Evolutionary conservation across 176 grass and related monocot genomes (phyloP).

Genomic region (Chloris gayana): DNA sequence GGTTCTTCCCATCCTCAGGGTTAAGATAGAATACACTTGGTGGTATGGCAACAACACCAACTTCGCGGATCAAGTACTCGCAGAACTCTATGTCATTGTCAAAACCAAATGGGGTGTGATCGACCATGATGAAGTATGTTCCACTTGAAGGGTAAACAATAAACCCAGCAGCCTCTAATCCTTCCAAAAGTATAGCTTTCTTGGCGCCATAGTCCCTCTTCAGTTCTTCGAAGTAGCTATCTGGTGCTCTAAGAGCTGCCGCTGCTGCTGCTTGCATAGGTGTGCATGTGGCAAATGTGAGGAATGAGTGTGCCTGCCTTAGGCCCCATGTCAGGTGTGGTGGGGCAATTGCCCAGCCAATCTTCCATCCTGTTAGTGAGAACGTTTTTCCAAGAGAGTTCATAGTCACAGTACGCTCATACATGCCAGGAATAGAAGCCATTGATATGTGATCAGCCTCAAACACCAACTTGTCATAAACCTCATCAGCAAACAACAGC

Average conservation of each 20-base stretch:
- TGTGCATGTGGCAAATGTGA: slow-evolving; percentile 88
- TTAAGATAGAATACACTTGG: slow-evolving; percentile 96
- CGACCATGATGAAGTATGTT: slow-evolving; percentile 89
- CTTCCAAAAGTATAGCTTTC: slow-evolving; percentile 79
- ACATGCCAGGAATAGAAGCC: slow-evolving; percentile 89
- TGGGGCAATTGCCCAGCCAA: slow-evolving; percentile 92
- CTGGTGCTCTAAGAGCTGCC: slow-evolving; percentile 60
- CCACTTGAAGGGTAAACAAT: slow-evolving; percentile 89
- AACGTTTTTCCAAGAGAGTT: slow-evolving; percentile 98
- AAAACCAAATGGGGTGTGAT: slow-evolving; percentile 92
- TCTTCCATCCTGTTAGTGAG: slow-evolving; percentile 97
- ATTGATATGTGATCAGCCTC: slow-evolving; percentile 91
- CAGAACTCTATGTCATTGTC: slow-evolving; percentile 83
- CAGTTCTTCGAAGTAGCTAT: slow-evolving; percentile 85
- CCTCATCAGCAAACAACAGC: slow-evolving; percentile 87
- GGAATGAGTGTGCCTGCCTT: slow-evolving; percentile 94
- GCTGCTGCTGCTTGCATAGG: slow-evolving; percentile 89
- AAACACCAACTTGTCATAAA: slow-evolving; percentile 91
- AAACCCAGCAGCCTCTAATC: slow-evolving; percentile 75
- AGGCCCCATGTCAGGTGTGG: slow-evolving; percentile 91
- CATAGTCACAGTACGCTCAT: slow-evolving; percentile 92
- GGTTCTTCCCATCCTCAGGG: slow-evolving; percentile 89
- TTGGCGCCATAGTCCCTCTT: slow-evolving; percentile 75
- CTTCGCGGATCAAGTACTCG: slow-evolving; percentile 84
- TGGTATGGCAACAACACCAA: slow-evolving; percentile 87